Conservation (phyloP, 768 basidiomycete species). For the Pulveroboletus sp. region DNA sequence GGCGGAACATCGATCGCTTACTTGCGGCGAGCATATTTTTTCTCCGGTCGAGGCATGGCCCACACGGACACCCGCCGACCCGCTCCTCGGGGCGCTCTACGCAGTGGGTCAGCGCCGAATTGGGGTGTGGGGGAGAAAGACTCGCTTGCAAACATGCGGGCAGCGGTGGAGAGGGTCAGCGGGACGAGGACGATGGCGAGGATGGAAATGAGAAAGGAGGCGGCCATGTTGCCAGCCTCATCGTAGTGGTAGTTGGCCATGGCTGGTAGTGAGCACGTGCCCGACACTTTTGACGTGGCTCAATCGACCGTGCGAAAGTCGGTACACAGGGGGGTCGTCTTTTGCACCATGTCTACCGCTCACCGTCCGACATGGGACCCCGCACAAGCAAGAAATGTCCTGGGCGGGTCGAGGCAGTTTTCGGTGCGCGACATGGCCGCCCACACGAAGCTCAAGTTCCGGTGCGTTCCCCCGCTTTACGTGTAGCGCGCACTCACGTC, state of each 20-base stretch:
- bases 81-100: constrained; percentile 32
- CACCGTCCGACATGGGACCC: constrained; percentile 98
- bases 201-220: constrained; percentile 89
- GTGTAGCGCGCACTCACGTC: background rate
- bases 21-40: constrained; percentile 38
- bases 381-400: constrained; percentile 88
- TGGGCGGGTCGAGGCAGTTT: constrained; percentile 87
- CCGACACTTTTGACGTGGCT: constrained; percentile 12
- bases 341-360: constrained; percentile 69
- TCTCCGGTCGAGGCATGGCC: constrained; percentile 54
- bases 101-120: constrained; percentile 9
- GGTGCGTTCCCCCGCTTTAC: constrained; percentile 40
- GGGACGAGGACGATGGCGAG: constrained; percentile 82
- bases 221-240: constrained; percentile 80
- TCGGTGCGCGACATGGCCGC: constrained; percentile 92
- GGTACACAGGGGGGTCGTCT: background rate
- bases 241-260: constrained; percentile 84
- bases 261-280: background rate
- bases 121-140: background rate
- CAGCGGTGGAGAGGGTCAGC: constrained; percentile 53
- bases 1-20: constrained; percentile 44
- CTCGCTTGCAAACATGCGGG: constrained; percentile 41
- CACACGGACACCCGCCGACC: constrained; percentile 53
- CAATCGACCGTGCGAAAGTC: constrained; percentile 6
- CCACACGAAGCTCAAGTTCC: constrained; percentile 97